Evolutionary conservation across 768 basidiomycete genomes (phyloP).

Genomic region (Kwoniella sp.): DNA sequence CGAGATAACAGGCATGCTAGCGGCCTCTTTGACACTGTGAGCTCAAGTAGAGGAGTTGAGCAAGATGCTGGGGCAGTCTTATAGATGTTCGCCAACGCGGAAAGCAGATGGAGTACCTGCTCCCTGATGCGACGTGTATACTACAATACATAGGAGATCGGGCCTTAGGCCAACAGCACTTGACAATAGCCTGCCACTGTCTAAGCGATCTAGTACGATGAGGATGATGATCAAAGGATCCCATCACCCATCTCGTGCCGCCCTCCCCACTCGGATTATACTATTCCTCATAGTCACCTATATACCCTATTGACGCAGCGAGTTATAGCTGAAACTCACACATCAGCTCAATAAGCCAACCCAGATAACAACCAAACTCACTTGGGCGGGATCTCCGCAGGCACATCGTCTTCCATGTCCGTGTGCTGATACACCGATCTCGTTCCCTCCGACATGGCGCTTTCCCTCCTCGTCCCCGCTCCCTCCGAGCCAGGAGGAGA

Average conservation of each 20-base stretch:
- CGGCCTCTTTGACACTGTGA: no score
- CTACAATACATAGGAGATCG: no score
- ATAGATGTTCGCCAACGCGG: no score
- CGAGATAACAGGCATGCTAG: no score
- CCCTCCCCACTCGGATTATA: neutral
- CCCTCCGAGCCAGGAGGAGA: conserved; percentile 4
- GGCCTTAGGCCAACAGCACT: no score
- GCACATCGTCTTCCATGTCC: conserved; percentile 23
- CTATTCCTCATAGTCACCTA: neutral
- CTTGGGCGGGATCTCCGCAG: conserved; percentile 42
- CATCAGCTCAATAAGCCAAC: neutral
- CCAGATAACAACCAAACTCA: conserved; percentile 16
- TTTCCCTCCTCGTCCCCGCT: conserved; percentile 5
- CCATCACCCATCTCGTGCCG: neutral
- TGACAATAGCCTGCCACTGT: no score
- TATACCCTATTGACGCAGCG: conserved; percentile 15
- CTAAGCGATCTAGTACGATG: no score
- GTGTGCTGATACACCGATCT: conserved; percentile 38
- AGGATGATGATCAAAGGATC: no score
- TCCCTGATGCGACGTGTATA: no score
- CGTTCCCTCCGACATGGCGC: conserved; percentile 16
- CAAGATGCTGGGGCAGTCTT: no score
- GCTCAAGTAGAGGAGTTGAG: no score
- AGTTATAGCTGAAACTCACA: conserved; percentile 21
- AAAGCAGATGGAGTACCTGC: no score